Conservation (phyloP, 2,329 filamentous ascomycete species). For the Cytospora schulzeri region DNA sequence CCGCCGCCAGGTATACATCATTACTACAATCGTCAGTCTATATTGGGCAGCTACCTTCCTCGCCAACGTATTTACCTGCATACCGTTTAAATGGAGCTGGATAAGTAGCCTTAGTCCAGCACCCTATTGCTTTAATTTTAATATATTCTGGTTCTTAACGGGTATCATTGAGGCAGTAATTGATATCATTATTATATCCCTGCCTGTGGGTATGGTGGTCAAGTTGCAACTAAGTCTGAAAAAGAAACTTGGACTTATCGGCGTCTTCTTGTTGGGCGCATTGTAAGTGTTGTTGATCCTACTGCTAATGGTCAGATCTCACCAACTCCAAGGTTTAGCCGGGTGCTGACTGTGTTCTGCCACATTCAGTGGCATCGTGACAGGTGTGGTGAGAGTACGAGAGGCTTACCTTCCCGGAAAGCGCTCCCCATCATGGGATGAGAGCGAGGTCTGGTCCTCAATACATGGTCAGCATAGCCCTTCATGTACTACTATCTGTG, state of each 20-base stretch:
- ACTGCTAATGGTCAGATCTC: not conserved
- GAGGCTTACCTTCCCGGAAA: constrained; percentile 11
- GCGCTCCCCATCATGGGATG: constrained; percentile 14
- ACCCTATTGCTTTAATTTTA: constrained; percentile 32
- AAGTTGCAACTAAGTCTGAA: not conserved
- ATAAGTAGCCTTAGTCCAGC: not conserved
- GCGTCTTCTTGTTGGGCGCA: not conserved
- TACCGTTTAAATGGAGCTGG: constrained; percentile 11
- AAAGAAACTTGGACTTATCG: not conserved
- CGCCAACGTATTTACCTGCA: constrained; percentile 31
- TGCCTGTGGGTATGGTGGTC: not conserved
- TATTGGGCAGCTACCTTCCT: constrained; percentile 32
- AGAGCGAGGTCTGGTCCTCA: constrained; percentile 18
- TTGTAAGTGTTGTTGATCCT: constrained; percentile 1
- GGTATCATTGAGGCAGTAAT: not conserved
- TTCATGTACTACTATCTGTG: not conserved
- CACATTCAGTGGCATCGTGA: constrained; percentile 11
- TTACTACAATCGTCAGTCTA: constrained; percentile 25
- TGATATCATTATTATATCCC: not conserved
- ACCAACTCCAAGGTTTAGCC: too few relatives aligned
- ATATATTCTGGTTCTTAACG: constrained; percentile 28
- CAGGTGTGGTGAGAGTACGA: constrained; percentile 11
- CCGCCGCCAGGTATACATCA: constrained; percentile 30
- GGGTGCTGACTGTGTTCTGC: not conserved
- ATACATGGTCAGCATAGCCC: constrained; percentile 14